Conservation (phyloP, 768 basidiomycete genomes). For the Leccinum truebloodii region DNA sequence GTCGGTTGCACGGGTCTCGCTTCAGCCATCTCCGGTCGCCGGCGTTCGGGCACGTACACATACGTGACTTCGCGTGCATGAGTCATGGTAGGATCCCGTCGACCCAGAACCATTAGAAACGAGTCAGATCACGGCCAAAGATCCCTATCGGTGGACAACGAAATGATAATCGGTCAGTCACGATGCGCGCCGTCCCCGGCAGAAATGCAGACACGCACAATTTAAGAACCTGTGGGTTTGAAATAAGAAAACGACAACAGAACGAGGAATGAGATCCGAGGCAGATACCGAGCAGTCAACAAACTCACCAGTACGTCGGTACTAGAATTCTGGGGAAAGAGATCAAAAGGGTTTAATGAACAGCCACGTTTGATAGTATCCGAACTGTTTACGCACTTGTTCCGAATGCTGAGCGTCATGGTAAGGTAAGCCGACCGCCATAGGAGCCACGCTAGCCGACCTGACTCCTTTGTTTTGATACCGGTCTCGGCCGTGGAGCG, state of each 20-base stretch:
- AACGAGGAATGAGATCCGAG: slow-evolving; percentile 16
- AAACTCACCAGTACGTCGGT: slow-evolving; percentile 60
- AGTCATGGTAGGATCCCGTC: slow-evolving; percentile 1
- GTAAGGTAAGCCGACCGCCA: slow-evolving; percentile 85
- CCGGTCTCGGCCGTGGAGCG: slow-evolving; percentile 50
- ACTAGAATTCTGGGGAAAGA: slow-evolving; percentile 53
- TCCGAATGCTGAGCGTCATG: slow-evolving; percentile 69
- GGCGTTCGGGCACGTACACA: not conserved
- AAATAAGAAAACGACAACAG: not conserved
- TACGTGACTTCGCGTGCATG: not conserved
- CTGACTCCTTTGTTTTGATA: slow-evolving; percentile 58
- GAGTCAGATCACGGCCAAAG: slow-evolving; percentile 71
- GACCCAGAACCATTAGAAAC: slow-evolving; percentile 46
- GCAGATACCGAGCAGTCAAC: slow-evolving; percentile 13
- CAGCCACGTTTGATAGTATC: slow-evolving; percentile 2
- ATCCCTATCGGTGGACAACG: slow-evolving; percentile 48
- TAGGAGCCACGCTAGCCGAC: slow-evolving; percentile 73
- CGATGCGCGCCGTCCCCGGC: slow-evolving; percentile 7
- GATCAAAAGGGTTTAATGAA: slow-evolving; percentile 10
- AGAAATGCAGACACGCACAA: slow-evolving; percentile 42
- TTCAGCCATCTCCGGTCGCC: not conserved
- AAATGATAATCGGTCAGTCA: slow-evolving; percentile 12
- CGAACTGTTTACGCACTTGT: slow-evolving; percentile 51
- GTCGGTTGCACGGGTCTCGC: not conserved
- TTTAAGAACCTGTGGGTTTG: slow-evolving; percentile 58